A percentile compares a stretch with the other conserved stretches of the same genome.
Conservation (phyloP, 148 eudicot genomes). For the Chenopodium suecicum region DNA sequence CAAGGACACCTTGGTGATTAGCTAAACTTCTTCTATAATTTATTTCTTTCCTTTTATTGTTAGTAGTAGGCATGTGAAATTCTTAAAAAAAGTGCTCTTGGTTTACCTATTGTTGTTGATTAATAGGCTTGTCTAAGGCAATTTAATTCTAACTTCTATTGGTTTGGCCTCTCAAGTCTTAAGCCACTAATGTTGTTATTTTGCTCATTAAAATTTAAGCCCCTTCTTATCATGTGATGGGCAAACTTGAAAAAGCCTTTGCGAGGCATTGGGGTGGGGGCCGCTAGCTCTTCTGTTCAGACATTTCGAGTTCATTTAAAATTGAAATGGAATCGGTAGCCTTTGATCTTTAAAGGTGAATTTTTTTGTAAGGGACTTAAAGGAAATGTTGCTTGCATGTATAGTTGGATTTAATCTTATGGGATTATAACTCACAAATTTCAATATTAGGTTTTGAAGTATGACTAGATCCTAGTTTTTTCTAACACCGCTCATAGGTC, state of each 20-base stretch:
- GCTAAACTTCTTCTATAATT: slow-evolving; percentile 1
- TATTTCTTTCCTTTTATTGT: not conserved
- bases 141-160: not conserved
- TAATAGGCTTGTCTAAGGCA: not conserved
- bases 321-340: not conserved
- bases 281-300: not conserved
- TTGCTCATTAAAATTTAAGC: not conserved
- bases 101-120: not conserved
- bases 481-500: no score
- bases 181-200: no score
- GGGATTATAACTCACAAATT: not conserved
- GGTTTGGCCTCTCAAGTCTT: not conserved
- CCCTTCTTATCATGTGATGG: not conserved
- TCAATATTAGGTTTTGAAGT: not conserved
- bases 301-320: not conserved
- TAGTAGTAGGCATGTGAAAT: not conserved
- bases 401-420: not conserved
- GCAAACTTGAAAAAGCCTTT: not conserved
- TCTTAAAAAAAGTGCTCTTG: not conserved
- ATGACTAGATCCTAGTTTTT: not conserved
- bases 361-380: no score
- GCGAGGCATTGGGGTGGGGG: not conserved
- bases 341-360: not conserved
- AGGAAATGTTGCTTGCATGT: not conserved
- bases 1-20: slow-evolving; percentile 67